Percentiles rank a stretch among this genome's conserved stretches.
Evolutionary conservation across 129 eudicot species (phyloP).

Genomic region (Sambucus nigra): DNA sequence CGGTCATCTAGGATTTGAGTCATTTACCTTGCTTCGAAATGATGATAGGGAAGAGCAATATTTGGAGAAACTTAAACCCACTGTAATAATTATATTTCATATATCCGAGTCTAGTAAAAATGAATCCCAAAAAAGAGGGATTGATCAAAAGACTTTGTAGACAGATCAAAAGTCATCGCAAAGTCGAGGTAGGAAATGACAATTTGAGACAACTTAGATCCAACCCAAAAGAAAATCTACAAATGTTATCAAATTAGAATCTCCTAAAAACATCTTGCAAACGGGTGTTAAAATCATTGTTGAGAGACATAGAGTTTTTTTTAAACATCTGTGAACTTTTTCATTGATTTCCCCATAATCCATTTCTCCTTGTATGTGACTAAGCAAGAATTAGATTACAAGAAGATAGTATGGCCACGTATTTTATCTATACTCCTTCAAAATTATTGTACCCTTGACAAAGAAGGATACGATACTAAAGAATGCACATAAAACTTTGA

Average conservation of each 20-base stretch:
- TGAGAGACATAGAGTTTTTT: too few relatives aligned
- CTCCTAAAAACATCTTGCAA: too few relatives aligned
- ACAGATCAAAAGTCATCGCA: constrained; percentile 45
- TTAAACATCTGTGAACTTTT: background rate
- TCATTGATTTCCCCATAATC: background rate
- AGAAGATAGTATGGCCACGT: background rate
- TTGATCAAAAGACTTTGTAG: too few relatives aligned
- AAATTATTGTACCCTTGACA: background rate
- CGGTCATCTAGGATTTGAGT: constrained; percentile 63
- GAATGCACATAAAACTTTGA: background rate
- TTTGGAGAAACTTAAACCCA: too few relatives aligned
- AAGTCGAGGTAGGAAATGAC: constrained; percentile 32
- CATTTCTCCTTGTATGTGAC: background rate
- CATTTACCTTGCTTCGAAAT: constrained; percentile 88
- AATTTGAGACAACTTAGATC: constrained; percentile 21
- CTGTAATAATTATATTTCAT: too few relatives aligned
- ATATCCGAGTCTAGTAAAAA: too few relatives aligned
- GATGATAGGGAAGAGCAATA: constrained; percentile 78
- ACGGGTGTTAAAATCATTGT: too few relatives aligned
- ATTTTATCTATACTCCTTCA: background rate
- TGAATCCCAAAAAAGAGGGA: too few relatives aligned
- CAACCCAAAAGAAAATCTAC: too few relatives aligned
- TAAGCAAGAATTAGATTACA: background rate
- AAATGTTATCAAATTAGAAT: too few relatives aligned
- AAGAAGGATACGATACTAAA: background rate